Evolutionary conservation across 2,329 filamentous ascomycete genomes (phyloP).

Genomic region (Diaporthe sp.): DNA sequence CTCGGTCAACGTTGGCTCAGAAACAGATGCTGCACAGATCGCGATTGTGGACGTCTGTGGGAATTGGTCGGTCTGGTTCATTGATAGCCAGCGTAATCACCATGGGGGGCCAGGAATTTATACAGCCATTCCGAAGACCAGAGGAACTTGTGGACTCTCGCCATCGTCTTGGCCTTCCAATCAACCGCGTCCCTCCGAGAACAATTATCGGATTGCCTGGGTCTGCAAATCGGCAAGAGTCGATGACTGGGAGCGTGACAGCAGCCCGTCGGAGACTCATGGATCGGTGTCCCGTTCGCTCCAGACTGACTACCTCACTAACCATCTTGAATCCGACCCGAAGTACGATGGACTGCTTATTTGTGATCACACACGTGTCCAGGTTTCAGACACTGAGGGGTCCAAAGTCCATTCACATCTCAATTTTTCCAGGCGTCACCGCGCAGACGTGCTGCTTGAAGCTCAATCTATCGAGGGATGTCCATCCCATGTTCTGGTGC

Average conservation of each 20-base stretch:
- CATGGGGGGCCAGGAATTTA: slow-evolving; percentile 52
- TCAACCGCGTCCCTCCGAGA: slow-evolving; percentile 47
- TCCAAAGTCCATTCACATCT: slow-evolving; percentile 37
- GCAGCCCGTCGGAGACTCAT: slow-evolving; percentile 31
- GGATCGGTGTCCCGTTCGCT: not conserved
- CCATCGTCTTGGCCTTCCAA: slow-evolving; percentile 48
- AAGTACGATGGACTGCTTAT: slow-evolving; percentile 38
- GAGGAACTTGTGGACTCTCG: slow-evolving; percentile 14
- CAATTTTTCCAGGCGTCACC: slow-evolving; percentile 46
- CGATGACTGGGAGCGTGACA: slow-evolving; percentile 45
- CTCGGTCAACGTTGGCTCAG: slow-evolving; percentile 70
- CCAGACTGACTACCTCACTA: slow-evolving; percentile 21
- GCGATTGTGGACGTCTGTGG: slow-evolving; percentile 76
- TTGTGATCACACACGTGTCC: slow-evolving; percentile 34
- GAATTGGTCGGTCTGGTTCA: slow-evolving; percentile 77
- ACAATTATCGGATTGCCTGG: slow-evolving; percentile 60
- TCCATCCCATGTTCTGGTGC: slow-evolving; percentile 66
- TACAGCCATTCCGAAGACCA: slow-evolving; percentile 48
- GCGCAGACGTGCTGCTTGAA: slow-evolving; percentile 66
- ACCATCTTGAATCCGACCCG: not conserved
- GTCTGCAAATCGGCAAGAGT: slow-evolving; percentile 32
- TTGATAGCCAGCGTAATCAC: slow-evolving; percentile 53
- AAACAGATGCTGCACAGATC: slow-evolving; percentile 69
- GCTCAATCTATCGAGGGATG: slow-evolving; percentile 62
- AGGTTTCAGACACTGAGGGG: slow-evolving; percentile 33